phyloP scores from a whole-genome alignment of 345 rosid species.

The Dimocarpus longan region DNA sequence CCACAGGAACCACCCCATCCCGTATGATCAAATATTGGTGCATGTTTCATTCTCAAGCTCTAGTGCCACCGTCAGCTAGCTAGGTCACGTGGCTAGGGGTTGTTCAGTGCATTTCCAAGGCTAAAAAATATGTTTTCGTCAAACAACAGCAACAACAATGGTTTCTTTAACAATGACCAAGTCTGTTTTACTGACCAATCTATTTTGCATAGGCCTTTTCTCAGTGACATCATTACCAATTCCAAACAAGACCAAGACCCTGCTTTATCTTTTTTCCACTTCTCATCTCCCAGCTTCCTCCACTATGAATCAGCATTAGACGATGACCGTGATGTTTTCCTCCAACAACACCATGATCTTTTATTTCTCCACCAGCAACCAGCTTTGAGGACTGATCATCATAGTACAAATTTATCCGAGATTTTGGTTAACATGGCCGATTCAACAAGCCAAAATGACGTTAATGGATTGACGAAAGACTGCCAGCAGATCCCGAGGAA shows the following conservation, averaged over 20 bases:
- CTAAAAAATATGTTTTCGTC: conserved; percentile 44
- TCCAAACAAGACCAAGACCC: conserved; percentile 36
- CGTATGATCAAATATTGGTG: neutral
- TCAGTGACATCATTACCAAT: conserved; percentile 32
- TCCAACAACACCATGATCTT: conserved; percentile 38
- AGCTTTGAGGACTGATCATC: neutral
- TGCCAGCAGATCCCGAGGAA: conserved; percentile 26
- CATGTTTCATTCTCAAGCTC: conserved; percentile 32
- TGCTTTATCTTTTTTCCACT: conserved; percentile 33
- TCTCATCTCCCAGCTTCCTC: conserved; percentile 50
- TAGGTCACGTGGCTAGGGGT: conserved; percentile 21
- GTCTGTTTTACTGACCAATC: conserved; percentile 41
- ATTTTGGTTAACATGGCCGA: conserved; percentile 24
- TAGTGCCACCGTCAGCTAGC: conserved; percentile 15
- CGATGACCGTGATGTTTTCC: conserved; percentile 25
- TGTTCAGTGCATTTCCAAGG: conserved; percentile 26
- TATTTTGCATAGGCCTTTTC: conserved; percentile 28
- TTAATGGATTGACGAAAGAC: neutral
- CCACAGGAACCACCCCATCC: conserved; percentile 4
- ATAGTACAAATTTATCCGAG: neutral
- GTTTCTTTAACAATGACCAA: conserved; percentile 32
- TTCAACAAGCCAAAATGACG: conserved; percentile 25
- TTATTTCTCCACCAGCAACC: conserved; percentile 31
- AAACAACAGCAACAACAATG: conserved; percentile 25
- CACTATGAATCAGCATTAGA: conserved; percentile 38